phyloP scores from a whole-genome alignment of 805 yeast species.

The Sugiyamaella lignohabitans region DNA sequence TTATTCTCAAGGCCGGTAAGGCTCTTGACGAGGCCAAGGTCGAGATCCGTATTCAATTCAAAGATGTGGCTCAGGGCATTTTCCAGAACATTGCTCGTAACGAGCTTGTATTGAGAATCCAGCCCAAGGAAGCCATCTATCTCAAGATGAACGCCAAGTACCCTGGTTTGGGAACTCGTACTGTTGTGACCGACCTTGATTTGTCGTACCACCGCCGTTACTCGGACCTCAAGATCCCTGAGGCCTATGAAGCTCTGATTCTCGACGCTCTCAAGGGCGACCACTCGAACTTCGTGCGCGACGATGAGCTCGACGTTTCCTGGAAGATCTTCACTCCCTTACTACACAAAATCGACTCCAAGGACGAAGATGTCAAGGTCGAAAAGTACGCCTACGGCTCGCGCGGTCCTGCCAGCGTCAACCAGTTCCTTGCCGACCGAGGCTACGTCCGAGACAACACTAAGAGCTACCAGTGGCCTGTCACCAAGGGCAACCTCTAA shows the following conservation, averaged over 20 bases:
- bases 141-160: conserved; percentile 88
- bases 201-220: conserved; percentile 77
- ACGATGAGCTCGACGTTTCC: conserved; percentile 89
- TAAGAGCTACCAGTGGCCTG: conserved; percentile 85
- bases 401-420: conserved; percentile 72
- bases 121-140: conserved; percentile 92
- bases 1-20: conserved; percentile 93
- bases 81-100: conserved; percentile 78
- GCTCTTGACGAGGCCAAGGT: conserved; percentile 94
- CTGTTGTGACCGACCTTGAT: conserved; percentile 84
- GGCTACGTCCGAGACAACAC: conserved; percentile 64
- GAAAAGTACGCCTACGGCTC: conserved; percentile 79
- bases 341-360: conserved; percentile 67
- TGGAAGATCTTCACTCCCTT: conserved; percentile 94
- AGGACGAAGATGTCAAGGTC: conserved; percentile 55
- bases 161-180: conserved; percentile 81
- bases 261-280: conserved; percentile 87
- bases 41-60: conserved; percentile 89
- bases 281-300: conserved; percentile 96
- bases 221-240: conserved; percentile 89
- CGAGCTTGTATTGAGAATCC: conserved; percentile 89
- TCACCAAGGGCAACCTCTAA: conserved; percentile 25
- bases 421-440: conserved; percentile 54
- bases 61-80: conserved; percentile 75
- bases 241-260: conserved; percentile 93